Evolutionary conservation across 2,329 filamentous ascomycete genomes (phyloP), one percentile per base, ranked within the genome.

Genomic region (Thielaviopsis musarum): DNA sequence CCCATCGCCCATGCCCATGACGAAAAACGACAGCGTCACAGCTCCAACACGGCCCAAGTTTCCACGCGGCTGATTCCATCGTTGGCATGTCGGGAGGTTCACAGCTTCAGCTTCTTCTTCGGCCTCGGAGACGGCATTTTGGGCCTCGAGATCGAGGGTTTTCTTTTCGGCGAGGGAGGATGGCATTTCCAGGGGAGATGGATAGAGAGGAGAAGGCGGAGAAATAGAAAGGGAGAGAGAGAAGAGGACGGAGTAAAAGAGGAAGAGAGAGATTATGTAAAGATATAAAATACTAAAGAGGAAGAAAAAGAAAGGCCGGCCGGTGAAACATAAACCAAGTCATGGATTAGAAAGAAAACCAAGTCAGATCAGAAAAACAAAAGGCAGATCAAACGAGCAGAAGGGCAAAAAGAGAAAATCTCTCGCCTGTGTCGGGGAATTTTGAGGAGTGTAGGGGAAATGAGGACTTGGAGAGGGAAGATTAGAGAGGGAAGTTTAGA

Each of bases 1-100:
- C 10, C 78, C 84, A 70, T 88, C 85, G 65, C 85, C 85, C 71
- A 83, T 77, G 6, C 85, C 85, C 73, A 85, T 79, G 34, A 86
- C 73, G 21, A 83, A 71, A 63, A 88, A 81, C 5, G 77, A 76
- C 69, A 78, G 80, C 65, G 83, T 80, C 2, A 81, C 77, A 0
- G 79, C 74, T 41, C 79, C 69, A 53, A 80, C 79, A 48, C 83
- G 77, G 64, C 73, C 82, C 4, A 79, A 70, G 66, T 84, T 87
- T 51, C 74, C 72, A 9, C 70, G 68, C 0, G 84, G 77, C n/a
- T 72, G 70, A 65, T 87, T 87, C 85, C 85, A 88, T 68, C 68
- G 72, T 65, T 85, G 78, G 17, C 73, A 21, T 13, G 58, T 15
- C 34, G 56, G 58, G 9, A 45, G 15, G 4, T 6, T 17, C 15